A percentile compares a stretch with the other conserved stretches of the same genome.
Conservation (phyloP, 768 basidiomycete species). For the Russula lepida region DNA sequence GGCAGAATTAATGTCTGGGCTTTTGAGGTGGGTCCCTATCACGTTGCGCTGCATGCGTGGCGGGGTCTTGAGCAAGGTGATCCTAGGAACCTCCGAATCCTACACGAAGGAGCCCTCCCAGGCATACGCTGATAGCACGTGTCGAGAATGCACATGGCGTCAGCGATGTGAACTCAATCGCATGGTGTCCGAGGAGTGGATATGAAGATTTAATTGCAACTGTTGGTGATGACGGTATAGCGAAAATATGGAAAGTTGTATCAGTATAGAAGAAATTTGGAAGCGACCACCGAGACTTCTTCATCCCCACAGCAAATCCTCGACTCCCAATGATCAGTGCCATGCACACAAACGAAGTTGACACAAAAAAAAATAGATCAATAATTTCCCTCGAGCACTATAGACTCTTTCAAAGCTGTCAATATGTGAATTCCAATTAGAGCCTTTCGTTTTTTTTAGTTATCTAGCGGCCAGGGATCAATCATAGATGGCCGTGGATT, state of each 20-base stretch:
- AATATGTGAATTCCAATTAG: no score
- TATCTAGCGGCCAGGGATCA: no score
- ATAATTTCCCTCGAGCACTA: no score
- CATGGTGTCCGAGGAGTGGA: slow-evolving; percentile 71
- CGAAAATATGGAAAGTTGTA: slow-evolving; percentile 66
- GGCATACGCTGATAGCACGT: slow-evolving; percentile 42
- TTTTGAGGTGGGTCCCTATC: slow-evolving; percentile 39
- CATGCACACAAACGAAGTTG: no score
- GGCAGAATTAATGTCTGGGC: slow-evolving; percentile 80
- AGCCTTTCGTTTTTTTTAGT: no score
- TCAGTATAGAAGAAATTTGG: slow-evolving; percentile 8
- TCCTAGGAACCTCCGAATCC: not conserved
- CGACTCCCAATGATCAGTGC: no score
- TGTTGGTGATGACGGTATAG: slow-evolving; percentile 76
- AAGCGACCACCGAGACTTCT: not conserved
- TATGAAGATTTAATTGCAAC: slow-evolving; percentile 65
- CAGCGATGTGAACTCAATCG: slow-evolving; percentile 75
- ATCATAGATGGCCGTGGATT: no score
- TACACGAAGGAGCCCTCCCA: slow-evolving; percentile 12
- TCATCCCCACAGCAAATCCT: not conserved
- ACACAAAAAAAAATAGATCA: no score
- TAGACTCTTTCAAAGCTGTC: no score
- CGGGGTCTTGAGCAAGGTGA: not conserved
- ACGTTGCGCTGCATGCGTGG: not conserved
- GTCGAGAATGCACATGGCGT: slow-evolving; percentile 68